Percentiles rank a stretch among this genome's conserved stretches.
phyloP scores from a whole-genome alignment of 108 stramenopile genomes.

The Skeletonema menzelii region DNA sequence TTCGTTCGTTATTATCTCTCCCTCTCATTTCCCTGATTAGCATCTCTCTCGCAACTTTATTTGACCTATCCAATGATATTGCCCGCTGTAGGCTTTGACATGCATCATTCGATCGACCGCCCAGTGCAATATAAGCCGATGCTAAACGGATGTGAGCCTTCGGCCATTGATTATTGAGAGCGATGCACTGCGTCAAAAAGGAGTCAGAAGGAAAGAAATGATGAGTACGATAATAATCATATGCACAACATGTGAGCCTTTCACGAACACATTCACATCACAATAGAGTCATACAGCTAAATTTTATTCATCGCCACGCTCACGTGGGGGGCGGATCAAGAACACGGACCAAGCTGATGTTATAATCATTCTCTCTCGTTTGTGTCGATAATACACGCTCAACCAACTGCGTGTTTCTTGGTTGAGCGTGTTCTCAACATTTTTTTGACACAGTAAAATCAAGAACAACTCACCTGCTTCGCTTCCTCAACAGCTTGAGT shows the following conservation, averaged over 20 bases:
- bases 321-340: slow-evolving; percentile 51
- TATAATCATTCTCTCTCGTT: slow-evolving; percentile 27
- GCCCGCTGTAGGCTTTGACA: slow-evolving; percentile 76
- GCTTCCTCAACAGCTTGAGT: not conserved
- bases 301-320: slow-evolving; percentile 44
- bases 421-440: too few species aligned
- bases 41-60: slow-evolving; percentile 71
- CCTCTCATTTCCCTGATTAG: slow-evolving; percentile 63
- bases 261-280: not conserved
- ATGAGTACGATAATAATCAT: slow-evolving; percentile 2
- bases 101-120: slow-evolving; percentile 81
- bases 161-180: slow-evolving; percentile 71
- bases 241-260: not conserved
- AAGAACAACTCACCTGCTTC: not conserved
- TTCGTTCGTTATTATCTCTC: slow-evolving; percentile 23
- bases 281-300: slow-evolving; percentile 32
- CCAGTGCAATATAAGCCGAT: slow-evolving; percentile 73
- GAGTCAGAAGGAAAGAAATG: not conserved
- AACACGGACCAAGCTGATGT: slow-evolving; percentile 47
- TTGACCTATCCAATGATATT: slow-evolving; percentile 61
- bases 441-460: not conserved
- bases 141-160: slow-evolving; percentile 83
- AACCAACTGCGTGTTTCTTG: too few species aligned
- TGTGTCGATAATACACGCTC: too few species aligned
- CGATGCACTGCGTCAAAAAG: slow-evolving; percentile 49